Evolutionary conservation across 2,329 filamentous ascomycete species (phyloP), one percentile per base, ranked within the genome.

Genomic region (Fusarium haematococcum): DNA sequence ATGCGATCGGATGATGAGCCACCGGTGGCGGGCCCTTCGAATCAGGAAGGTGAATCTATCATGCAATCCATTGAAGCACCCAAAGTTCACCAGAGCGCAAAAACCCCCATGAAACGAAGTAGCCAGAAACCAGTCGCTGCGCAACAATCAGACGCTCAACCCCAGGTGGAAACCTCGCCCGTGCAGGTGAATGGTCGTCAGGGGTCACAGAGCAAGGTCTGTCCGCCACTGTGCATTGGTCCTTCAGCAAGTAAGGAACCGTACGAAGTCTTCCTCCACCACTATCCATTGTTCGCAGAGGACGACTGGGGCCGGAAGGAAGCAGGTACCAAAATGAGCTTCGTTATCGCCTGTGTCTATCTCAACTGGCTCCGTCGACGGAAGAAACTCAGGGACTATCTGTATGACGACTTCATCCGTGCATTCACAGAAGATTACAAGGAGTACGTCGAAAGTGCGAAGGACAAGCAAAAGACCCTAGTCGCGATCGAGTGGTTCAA

Each of bases 391-490:
- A 81, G 83, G 14, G 82, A 84, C 27, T 87, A 81, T 63, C 75
- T 88, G 0, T 90, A 85, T 68, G 89, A 90, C 72, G 88, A 90
- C 64, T 88, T 89, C 62, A 84, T 90, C 33, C 80, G 84, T 9
- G 77, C 80, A 2, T 89, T 86, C 60, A 80, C 84, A 2, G 77
- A 77, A 1, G 82, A 84, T 1, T 90, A 84, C 70, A 70, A 84
- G 8, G 70, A 76, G 1, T 89, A 89, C 63, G 81, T 86, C 27
- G 64, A 76, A 2, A 73, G 75, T 4, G 65, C 78, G 2, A 75
- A 78, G 7, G 68, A 70, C 4, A 71, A 70, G 3, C 75, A 77
- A 25, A 76, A 80, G 25, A 71, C 81, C 0, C 79, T 85, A 10
- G 79, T 83, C 4, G 84, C 84, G 2, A 77, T 86, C 5, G 78